Percentiles rank a stretch among this genome's conserved stretches.
Evolutionary conservation across 441 rosid genomes (phyloP).

Genomic region (Cnidoscolus chayamansa): DNA sequence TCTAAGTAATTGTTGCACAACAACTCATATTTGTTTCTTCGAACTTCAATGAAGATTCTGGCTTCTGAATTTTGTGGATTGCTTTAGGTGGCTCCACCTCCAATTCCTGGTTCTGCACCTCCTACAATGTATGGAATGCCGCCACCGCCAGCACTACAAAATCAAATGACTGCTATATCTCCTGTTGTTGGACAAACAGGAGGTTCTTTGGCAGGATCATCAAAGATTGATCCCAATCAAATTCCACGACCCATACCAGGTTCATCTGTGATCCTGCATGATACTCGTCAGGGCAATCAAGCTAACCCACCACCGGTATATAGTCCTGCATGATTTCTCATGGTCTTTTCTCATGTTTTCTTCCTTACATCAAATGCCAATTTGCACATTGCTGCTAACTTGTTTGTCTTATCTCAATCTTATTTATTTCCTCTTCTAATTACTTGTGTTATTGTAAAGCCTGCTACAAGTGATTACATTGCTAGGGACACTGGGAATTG

Average conservation of each 20-base stretch:
- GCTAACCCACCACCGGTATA: constrained; percentile 55
- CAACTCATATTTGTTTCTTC: neutral
- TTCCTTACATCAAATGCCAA: neutral
- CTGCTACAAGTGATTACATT: constrained; percentile 58
- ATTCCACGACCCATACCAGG: constrained; percentile 53
- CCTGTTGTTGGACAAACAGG: constrained; percentile 50
- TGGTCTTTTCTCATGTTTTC: neutral
- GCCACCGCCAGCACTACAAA: constrained; percentile 35
- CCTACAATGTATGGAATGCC: constrained; percentile 53
- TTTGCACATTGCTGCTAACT: neutral
- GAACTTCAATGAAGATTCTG: constrained; percentile 6
- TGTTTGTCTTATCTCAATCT: neutral
- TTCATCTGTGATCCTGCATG: constrained; percentile 40
- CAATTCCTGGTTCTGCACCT: constrained; percentile 42
- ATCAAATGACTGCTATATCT: constrained; percentile 42
- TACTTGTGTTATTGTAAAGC: constrained; percentile 27
- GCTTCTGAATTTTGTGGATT: constrained; percentile 22
- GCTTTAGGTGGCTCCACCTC: constrained; percentile 38
- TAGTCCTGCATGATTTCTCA: neutral
- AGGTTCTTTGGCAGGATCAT: constrained; percentile 36
- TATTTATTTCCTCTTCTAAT: constrained; percentile 22
- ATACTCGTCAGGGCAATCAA: constrained; percentile 52
- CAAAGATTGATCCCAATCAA: constrained; percentile 61
- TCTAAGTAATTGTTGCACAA: neutral
- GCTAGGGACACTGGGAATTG: constrained; percentile 54